Evolutionary conservation across 2,329 filamentous ascomycete genomes (phyloP).

Genomic region (Rutstroemia sp.): DNA sequence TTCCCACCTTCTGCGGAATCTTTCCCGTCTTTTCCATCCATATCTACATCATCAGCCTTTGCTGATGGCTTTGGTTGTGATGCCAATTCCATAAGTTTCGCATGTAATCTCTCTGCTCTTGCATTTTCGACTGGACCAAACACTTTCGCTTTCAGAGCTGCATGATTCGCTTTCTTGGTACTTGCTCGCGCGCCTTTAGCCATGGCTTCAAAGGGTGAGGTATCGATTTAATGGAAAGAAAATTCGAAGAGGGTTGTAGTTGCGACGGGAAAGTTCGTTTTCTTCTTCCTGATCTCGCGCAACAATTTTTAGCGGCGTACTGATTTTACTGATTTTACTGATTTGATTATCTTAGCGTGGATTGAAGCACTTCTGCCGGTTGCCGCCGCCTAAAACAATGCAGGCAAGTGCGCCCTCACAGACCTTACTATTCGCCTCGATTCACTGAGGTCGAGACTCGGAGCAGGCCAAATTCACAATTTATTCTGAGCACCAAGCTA

Average conservation of each 20-base stretch:
- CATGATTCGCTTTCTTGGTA: constrained; percentile 74
- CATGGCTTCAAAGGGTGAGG: constrained; percentile 46
- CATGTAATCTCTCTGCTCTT: constrained; percentile 73
- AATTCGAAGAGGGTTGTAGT: background rate
- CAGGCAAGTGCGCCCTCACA: too few species aligned
- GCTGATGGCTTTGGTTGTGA: constrained; percentile 62
- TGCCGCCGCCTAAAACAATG: background rate
- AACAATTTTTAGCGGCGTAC: background rate
- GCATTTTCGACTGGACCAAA: constrained; percentile 79
- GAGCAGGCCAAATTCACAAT: background rate
- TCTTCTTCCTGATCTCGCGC: background rate
- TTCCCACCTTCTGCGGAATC: background rate
- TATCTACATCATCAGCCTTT: constrained; percentile 42
- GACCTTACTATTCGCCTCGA: too few species aligned
- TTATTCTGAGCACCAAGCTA: background rate
- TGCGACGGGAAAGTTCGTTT: too few species aligned
- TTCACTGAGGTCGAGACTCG: background rate
- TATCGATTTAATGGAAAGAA: constrained; percentile 22
- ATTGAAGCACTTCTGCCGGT: background rate
- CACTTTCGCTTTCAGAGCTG: constrained; percentile 68
- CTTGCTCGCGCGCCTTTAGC: constrained; percentile 81
- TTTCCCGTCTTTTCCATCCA: constrained; percentile 34
- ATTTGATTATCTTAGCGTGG: constrained; percentile 9
- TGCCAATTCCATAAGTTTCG: constrained; percentile 76
- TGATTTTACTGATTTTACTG: background rate